Evolutionary conservation across 768 basidiomycete species (phyloP).

Genomic region (Trametes meyenii): DNA sequence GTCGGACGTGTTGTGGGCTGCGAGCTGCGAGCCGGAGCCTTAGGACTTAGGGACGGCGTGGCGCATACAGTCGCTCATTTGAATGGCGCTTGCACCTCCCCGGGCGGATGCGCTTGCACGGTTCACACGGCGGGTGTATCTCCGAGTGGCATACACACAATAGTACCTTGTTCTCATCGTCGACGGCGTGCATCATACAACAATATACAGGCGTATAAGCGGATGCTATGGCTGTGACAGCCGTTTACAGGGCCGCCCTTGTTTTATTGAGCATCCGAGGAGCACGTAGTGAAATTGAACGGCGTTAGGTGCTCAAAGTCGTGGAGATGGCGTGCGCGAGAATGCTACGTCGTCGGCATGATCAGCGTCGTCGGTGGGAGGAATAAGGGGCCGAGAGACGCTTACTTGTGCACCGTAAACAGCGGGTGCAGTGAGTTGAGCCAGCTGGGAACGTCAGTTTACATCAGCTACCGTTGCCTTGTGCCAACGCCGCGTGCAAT

Average conservation of each 20-base stretch:
- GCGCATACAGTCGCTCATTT: background rate
- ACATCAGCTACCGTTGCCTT: background rate
- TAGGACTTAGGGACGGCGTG: background rate
- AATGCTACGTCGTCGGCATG: conserved; percentile 37
- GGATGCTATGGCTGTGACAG: background rate
- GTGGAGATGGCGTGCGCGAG: conserved; percentile 57
- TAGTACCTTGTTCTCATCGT: conserved; percentile 5
- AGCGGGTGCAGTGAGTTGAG: conserved; percentile 62
- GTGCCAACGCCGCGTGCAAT: background rate
- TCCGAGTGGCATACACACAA: conserved; percentile 4
- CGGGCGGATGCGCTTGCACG: background rate
- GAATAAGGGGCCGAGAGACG: conserved; percentile 19
- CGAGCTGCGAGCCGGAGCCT: background rate
- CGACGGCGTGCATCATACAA: conserved; percentile 11
- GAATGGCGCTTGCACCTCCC: background rate
- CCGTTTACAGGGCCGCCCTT: background rate
- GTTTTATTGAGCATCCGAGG: background rate
- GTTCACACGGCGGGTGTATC: conserved; percentile 13
- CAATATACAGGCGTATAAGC: background rate
- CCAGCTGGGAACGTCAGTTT: conserved; percentile 46
- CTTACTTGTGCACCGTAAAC: conserved; percentile 65
- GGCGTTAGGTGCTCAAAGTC: conserved; percentile 39
- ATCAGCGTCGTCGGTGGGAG: conserved; percentile 5
- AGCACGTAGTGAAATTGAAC: background rate
- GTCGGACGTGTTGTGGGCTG: conserved; percentile 4